A percentile compares a stretch with the other conserved stretches of the same genome.
phyloP scores from a whole-genome alignment of 192 early-diverging fungal species.

The Coemansia sp. region DNA sequence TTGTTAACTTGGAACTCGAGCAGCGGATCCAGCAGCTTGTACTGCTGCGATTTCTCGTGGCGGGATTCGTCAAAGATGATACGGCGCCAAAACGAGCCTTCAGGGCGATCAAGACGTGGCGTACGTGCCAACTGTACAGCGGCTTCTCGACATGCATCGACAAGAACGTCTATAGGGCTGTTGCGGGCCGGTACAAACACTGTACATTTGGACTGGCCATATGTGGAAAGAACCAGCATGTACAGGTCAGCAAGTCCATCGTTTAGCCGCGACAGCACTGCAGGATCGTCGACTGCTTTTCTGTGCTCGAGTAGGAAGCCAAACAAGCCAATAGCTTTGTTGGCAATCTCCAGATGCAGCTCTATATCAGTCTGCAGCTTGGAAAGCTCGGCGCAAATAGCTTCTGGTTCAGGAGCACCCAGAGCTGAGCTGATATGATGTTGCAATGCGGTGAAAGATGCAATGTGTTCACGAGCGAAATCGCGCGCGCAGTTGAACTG shows the following conservation, averaged over 20 bases:
- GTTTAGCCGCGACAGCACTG: constrained; percentile 14
- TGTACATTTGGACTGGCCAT: constrained; percentile 21
- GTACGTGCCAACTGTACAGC: neutral
- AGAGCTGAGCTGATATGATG: constrained; percentile 8
- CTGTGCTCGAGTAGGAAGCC: constrained; percentile 30
- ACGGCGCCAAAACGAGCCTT: constrained; percentile 32
- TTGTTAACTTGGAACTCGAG: constrained; percentile 47
- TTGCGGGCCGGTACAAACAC: constrained; percentile 3
- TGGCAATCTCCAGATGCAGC: constrained; percentile 21
- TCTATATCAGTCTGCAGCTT: constrained; percentile 8
- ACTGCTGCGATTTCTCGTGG: constrained; percentile 48
- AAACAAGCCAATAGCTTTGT: constrained; percentile 24
- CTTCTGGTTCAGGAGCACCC: neutral
- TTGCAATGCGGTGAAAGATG: constrained; percentile 14
- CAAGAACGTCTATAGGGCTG: constrained; percentile 1
- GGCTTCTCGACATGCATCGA: neutral
- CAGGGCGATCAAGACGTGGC: constrained; percentile 6
- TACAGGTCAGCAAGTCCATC: constrained; percentile 38
- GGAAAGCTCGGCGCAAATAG: constrained; percentile 1
- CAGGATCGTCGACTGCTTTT: constrained; percentile 19
- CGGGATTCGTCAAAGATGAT: constrained; percentile 38
- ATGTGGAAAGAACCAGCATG: constrained; percentile 24
- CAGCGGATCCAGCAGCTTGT: constrained; percentile 50
- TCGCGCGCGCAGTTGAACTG: constrained; percentile 45
- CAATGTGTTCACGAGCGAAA: constrained; percentile 39